Evolutionary conservation across 1,139 yeast species (phyloP).

Genomic region (Suhomyces ambrosiae): DNA sequence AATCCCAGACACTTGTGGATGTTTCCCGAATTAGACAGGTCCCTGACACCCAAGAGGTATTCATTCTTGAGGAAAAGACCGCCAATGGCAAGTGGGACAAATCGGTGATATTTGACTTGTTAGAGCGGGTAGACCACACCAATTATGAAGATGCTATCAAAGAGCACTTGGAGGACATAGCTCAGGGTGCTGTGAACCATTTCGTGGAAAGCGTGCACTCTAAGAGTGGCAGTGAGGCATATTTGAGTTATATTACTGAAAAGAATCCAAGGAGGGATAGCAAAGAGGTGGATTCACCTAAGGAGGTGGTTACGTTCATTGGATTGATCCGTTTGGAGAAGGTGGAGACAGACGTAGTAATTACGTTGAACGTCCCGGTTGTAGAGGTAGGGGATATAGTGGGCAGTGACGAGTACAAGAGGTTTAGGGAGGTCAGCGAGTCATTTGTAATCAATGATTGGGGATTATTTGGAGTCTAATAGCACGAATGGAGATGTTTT

Average conservation of each 20-base stretch:
- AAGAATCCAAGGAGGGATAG: slow-evolving; percentile 50
- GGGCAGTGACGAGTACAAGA: slow-evolving; percentile 16
- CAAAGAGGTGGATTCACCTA: slow-evolving; percentile 36
- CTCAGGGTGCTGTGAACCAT: slow-evolving; percentile 21
- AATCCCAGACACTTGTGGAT: slow-evolving; percentile 51
- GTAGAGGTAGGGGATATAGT: slow-evolving; percentile 18
- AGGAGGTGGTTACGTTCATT: slow-evolving; percentile 43
- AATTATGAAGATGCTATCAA: slow-evolving; percentile 38
- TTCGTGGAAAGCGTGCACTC: slow-evolving; percentile 14
- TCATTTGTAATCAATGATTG: slow-evolving; percentile 29
- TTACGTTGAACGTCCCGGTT: slow-evolving; percentile 60
- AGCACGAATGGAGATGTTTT: no score
- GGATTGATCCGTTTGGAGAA: slow-evolving; percentile 54
- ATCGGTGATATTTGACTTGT: slow-evolving; percentile 69
- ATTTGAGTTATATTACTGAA: slow-evolving; percentile 17
- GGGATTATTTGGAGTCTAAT: slow-evolving; percentile 27
- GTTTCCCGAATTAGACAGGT: slow-evolving; percentile 75
- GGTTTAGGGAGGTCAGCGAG: slow-evolving; percentile 21
- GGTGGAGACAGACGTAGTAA: slow-evolving; percentile 61
- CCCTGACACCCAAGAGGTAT: slow-evolving; percentile 91
- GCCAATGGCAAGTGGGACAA: slow-evolving; percentile 48
- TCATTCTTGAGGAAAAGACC: slow-evolving; percentile 43
- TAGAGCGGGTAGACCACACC: slow-evolving; percentile 54
- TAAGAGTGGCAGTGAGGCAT: slow-evolving; percentile 14
- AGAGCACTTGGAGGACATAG: slow-evolving; percentile 46